Conservation (phyloP, 176 grass and related monocot species). For the Pontederia paniculata region DNA sequence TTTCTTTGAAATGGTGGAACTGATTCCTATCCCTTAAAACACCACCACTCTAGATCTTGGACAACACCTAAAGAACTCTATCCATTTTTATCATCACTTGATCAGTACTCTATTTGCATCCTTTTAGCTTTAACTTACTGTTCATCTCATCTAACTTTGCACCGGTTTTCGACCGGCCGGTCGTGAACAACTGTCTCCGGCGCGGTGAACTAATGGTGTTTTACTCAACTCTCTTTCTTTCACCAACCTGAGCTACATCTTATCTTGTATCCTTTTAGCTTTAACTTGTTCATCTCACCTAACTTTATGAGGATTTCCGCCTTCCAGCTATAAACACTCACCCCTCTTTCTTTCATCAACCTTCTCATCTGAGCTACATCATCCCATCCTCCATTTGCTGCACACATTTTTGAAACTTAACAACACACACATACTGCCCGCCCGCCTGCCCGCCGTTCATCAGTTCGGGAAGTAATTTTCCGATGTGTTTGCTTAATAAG, state of each 20-base stretch:
- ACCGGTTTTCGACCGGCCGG: conserved; percentile 1
- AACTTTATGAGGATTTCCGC: no score
- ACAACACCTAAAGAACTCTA: no score
- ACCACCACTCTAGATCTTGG: no score
- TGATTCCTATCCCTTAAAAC: no score
- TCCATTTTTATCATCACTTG: conserved; percentile 18
- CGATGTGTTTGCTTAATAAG: background rate
- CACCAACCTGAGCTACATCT: no score
- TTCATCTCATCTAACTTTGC: conserved; percentile 11
- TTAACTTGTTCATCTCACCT: no score
- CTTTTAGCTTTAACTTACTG: background rate
- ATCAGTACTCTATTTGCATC: conserved; percentile 5
- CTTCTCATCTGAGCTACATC: conserved; percentile 16
- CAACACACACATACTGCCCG: background rate
- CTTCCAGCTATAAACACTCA: no score
- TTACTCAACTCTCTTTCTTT: conserved; percentile 19
- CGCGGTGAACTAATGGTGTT: conserved; percentile 12
- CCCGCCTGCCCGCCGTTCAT: no score
- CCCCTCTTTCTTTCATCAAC: conserved; percentile 5
- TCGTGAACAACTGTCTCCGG: conserved; percentile 9
- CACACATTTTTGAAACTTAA: conserved; percentile 6
- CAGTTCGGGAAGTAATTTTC: no score
- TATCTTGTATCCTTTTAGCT: no score
- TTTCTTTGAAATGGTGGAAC: no score
- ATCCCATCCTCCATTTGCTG: conserved; percentile 1